These are phyloP conservation scores for Bocquillonia castaneifolia DNA, from an alignment of 441 rosid species.

Conservation along the genomic window DNA sequence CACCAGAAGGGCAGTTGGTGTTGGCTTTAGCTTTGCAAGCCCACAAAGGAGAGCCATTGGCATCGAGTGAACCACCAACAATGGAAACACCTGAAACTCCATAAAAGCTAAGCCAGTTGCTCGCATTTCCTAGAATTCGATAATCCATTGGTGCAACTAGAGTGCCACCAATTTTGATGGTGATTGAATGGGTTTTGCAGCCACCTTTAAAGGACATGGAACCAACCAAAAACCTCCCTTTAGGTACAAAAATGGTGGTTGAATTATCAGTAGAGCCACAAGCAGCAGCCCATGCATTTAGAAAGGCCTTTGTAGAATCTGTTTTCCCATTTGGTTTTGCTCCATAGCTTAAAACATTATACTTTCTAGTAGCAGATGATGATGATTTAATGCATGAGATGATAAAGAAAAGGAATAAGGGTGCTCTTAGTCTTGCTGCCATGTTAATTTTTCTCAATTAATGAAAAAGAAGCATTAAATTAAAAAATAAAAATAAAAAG, in stretches of 20 bases:
- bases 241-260: slow-evolving; percentile 26
- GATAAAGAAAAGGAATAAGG: not conserved
- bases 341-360: too few species aligned
- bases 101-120: slow-evolving; percentile 35
- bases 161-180: slow-evolving; percentile 31
- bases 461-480: too few species aligned
- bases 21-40: slow-evolving; percentile 34
- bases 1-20: slow-evolving; percentile 42
- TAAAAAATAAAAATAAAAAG: too few species aligned
- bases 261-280: too few species aligned
- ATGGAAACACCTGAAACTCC: slow-evolving; percentile 32
- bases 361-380: too few species aligned
- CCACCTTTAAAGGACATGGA: slow-evolving; percentile 30
- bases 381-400: not conserved
- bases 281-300: too few species aligned
- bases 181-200: slow-evolving; percentile 12
- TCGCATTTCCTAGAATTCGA: slow-evolving; percentile 25
- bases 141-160: slow-evolving; percentile 33
- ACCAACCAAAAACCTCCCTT: slow-evolving; percentile 36
- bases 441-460: too few species aligned
- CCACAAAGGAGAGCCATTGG: slow-evolving; percentile 48
- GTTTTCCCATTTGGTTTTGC: too few species aligned
- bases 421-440: too few species aligned
- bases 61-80: slow-evolving; percentile 49
- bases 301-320: too few species aligned